phyloP scores from a whole-genome alignment of 192 early-diverging fungal species.

The Rhizophlyctis rosea region DNA sequence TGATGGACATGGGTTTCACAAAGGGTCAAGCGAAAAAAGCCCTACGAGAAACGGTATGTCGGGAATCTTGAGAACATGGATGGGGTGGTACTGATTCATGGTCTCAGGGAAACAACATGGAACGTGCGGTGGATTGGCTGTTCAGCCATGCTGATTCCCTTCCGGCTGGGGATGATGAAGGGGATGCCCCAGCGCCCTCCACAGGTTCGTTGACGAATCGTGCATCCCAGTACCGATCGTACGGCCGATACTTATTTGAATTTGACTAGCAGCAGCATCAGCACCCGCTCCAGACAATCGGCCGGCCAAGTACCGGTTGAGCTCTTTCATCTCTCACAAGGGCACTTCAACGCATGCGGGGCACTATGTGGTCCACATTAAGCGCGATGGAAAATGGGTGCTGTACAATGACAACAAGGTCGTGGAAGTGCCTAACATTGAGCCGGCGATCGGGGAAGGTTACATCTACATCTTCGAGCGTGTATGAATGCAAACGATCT shows the following conservation, averaged over 20 bases:
- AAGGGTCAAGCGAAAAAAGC: slow-evolving; percentile 74
- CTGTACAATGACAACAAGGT: slow-evolving; percentile 97
- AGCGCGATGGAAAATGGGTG: slow-evolving; percentile 71
- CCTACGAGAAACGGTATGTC: slow-evolving; percentile 71
- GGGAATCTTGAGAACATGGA: neutral
- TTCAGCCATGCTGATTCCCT: slow-evolving; percentile 74
- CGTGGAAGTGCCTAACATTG: slow-evolving; percentile 57
- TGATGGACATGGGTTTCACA: slow-evolving; percentile 93
- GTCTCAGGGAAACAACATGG: slow-evolving; percentile 67
- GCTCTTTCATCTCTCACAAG: slow-evolving; percentile 90
- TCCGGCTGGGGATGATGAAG: slow-evolving; percentile 8
- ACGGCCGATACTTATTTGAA: neutral
- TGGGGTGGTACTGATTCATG: neutral
- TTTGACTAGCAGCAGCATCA: neutral
- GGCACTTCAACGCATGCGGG: slow-evolving; percentile 94
- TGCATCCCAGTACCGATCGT: neutral
- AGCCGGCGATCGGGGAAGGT: slow-evolving; percentile 37
- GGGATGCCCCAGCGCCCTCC: neutral
- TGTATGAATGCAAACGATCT: too few relatives aligned
- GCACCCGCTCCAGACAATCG: slow-evolving; percentile 14
- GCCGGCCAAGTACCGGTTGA: slow-evolving; percentile 57
- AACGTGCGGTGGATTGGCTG: slow-evolving; percentile 94
- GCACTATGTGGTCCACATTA: slow-evolving; percentile 90
- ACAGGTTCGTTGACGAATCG: slow-evolving; percentile 5
- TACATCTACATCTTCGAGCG: slow-evolving; percentile 46